Conservation (phyloP, 768 basidiomycete genomes). For the Boletus speciosus region DNA sequence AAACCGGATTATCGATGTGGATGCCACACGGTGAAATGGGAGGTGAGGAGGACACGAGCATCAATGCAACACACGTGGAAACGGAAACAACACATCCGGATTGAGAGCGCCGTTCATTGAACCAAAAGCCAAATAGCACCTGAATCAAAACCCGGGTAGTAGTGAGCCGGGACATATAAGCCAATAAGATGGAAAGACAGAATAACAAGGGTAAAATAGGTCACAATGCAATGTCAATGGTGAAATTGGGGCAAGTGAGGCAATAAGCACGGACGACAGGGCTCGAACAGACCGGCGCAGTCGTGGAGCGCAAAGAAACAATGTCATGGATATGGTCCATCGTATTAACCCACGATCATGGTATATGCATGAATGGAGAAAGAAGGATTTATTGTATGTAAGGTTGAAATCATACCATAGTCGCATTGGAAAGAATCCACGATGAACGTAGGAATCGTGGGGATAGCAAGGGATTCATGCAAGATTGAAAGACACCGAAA, state of each 20-base stretch:
- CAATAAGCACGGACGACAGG: background rate
- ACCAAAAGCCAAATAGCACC: background rate
- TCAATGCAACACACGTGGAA: background rate
- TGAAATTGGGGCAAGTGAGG: background rate
- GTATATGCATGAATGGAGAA: conserved; percentile 15
- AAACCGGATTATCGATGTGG: background rate
- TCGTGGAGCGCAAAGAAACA: background rate
- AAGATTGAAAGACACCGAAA: conserved; percentile 7
- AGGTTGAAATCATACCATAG: background rate
- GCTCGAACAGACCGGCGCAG: background rate
- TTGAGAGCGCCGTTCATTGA: background rate
- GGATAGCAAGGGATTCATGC: conserved; percentile 12
- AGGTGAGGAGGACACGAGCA: background rate
- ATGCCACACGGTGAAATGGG: background rate
- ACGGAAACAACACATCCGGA: background rate
- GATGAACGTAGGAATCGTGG: conserved; percentile 22
- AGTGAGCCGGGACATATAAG: background rate
- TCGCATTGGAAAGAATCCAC: conserved; percentile 11
- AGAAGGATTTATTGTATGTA: background rate
- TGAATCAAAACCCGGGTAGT: conserved; percentile 1
- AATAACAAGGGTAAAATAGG: background rate
- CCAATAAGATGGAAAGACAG: background rate
- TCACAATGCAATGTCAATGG: background rate
- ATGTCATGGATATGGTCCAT: background rate
- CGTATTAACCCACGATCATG: background rate